Conservation (phyloP, 345 rosid species). For the Populus nigra region DNA sequence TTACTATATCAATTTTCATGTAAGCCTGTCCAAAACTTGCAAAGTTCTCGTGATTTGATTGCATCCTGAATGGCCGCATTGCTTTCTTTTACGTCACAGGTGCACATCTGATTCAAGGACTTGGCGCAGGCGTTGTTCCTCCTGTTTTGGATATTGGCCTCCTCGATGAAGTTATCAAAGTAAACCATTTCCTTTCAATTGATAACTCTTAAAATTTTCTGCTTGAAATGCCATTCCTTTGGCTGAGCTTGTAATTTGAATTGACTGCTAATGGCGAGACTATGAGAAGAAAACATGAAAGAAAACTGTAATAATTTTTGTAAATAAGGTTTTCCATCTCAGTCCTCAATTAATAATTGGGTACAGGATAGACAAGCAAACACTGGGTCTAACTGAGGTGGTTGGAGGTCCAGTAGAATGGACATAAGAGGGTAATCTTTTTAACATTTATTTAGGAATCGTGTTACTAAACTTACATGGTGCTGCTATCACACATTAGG, state of each 20-base stretch:
- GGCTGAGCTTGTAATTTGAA: not conserved
- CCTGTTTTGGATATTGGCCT: constrained; percentile 35
- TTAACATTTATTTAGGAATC: no score
- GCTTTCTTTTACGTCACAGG: constrained; percentile 27
- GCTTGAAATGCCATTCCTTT: not conserved
- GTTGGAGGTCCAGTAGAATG: not conserved
- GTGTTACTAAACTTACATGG: not conserved
- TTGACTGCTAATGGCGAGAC: no score
- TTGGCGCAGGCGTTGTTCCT: constrained; percentile 59
- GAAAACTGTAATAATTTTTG: no score
- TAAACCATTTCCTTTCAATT: constrained; percentile 3
- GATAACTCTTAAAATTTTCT: not conserved
- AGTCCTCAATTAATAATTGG: not conserved
- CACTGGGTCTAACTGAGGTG: not conserved
- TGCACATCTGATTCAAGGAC: constrained; percentile 53
- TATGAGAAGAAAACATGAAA: not conserved
- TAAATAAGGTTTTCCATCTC: not conserved
- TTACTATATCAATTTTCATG: not conserved
- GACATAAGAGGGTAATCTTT: no score
- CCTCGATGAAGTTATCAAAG: constrained; percentile 54
- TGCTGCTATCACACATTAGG: not conserved
- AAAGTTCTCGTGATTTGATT: not conserved
- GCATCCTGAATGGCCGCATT: not conserved
- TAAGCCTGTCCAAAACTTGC: not conserved
- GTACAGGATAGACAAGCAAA: not conserved